Conservation (phyloP, 768 basidiomycete species). For the Gymnopilus dilepis region DNA sequence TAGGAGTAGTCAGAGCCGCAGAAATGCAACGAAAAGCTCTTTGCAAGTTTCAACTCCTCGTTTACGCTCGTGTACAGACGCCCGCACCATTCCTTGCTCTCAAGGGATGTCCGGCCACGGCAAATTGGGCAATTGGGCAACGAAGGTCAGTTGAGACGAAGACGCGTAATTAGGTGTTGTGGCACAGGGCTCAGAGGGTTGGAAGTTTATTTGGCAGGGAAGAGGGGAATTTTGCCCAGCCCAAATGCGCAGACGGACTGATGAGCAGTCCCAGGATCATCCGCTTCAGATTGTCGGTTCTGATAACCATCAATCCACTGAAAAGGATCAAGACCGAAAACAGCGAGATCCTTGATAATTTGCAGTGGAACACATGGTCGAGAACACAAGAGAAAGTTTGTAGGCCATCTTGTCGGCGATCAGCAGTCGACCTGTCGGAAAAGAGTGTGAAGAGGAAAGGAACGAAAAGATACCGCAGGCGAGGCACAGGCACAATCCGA, state of each 20-base stretch:
- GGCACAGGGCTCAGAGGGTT: too few species aligned
- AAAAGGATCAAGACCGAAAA: not conserved
- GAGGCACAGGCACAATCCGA: constrained; percentile 3
- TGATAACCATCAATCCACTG: not conserved
- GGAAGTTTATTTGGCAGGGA: too few species aligned
- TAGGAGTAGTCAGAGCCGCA: not conserved
- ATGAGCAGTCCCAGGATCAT: not conserved
- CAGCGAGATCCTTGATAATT: not conserved
- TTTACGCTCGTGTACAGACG: not conserved
- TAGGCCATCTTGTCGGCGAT: not conserved
- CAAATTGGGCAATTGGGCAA: too few species aligned
- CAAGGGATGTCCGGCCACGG: too few species aligned
- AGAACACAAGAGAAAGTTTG: not conserved
- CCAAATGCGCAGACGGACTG: too few species aligned
- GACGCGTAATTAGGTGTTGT: not conserved
- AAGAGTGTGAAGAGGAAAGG: not conserved
- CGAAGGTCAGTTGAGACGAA: not conserved
- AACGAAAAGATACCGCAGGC: not conserved
- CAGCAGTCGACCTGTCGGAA: not conserved
- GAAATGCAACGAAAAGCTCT: not conserved
- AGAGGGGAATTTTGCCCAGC: too few species aligned
- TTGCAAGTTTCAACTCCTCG: not conserved
- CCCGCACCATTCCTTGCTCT: not conserved
- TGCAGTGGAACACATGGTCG: not conserved
- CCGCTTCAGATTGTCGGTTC: not conserved